Conservation (phyloP, 2,329 filamentous ascomycete species). For the Stagonosporopsis chrysanthemi region DNA sequence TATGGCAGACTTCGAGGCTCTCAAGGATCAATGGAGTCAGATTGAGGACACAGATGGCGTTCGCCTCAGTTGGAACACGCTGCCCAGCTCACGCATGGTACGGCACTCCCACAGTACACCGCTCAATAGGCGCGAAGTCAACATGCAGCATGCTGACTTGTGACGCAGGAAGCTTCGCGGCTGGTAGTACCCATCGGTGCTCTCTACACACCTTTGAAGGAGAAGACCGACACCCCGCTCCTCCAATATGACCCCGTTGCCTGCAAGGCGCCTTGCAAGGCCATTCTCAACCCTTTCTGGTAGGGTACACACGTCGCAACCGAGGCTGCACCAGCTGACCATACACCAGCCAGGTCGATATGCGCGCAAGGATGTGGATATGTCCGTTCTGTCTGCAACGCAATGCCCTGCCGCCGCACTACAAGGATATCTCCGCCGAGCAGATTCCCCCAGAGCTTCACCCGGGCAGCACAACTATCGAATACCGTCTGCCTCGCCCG, state of each 20-base stretch:
- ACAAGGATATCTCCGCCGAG: conserved; percentile 87
- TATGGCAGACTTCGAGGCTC: conserved; percentile 86
- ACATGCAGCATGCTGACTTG: conserved; percentile 36
- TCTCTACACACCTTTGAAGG: conserved; percentile 93
- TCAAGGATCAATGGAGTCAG: conserved; percentile 97
- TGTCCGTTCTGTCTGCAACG: conserved; percentile 87
- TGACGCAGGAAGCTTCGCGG: conserved; percentile 81
- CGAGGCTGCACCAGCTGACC: conserved; percentile 27
- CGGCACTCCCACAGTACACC: conserved; percentile 15
- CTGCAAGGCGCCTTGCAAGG: conserved; percentile 95
- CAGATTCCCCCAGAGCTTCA: conserved; percentile 85
- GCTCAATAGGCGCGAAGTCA: conserved; percentile 15
- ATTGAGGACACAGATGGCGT: conserved; percentile 96
- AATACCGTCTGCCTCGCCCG: conserved; percentile 81
- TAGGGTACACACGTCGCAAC: conserved; percentile 55
- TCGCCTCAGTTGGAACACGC: conserved; percentile 97
- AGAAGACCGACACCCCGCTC: conserved; percentile 86
- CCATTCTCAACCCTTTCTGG: conserved; percentile 97
- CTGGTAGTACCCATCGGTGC: conserved; percentile 96
- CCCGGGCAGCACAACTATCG: conserved; percentile 84
- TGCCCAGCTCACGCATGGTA: conserved; percentile 95
- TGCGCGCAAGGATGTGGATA: conserved; percentile 84
- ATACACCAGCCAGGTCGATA: conserved; percentile 74
- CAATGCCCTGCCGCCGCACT: conserved; percentile 83
- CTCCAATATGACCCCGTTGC: conserved; percentile 96